These are phyloP conservation scores for Metschnikowia rubicola DNA, from an alignment of 805 yeast species.

Conservation along the genomic window DNA sequence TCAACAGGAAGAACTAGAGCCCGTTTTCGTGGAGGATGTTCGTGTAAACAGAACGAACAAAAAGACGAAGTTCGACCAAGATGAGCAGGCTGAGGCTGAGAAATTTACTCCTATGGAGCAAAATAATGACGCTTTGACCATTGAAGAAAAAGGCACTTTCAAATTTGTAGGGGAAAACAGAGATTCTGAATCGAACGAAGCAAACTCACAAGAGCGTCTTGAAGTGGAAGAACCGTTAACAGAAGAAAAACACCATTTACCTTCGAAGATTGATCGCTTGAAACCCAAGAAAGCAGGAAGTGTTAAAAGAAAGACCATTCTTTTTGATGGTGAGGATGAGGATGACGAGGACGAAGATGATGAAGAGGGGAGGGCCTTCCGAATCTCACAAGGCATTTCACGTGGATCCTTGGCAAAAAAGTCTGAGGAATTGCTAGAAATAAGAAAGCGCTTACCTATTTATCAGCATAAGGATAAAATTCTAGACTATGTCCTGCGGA, in stretches of 20 bases:
- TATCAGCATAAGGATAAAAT: conserved; percentile 67
- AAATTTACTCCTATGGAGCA: too few species aligned
- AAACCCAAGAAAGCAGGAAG: too few species aligned
- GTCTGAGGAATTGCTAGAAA: conserved; percentile 43
- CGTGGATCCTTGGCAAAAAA: conserved; percentile 25
- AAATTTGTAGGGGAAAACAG: too few species aligned
- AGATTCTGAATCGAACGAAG: neutral
- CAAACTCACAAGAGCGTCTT: neutral
- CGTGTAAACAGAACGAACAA: conserved; percentile 21
- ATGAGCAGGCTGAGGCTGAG: neutral
- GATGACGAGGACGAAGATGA: conserved; percentile 35
- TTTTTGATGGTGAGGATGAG: conserved; percentile 35
- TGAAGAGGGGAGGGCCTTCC: conserved; percentile 12
- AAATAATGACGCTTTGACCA: too few species aligned
- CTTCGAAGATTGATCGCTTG: too few species aligned
- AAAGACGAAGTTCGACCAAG: conserved; percentile 23
- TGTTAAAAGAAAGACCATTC: conserved; percentile 21
- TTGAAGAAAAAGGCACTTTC: too few species aligned
- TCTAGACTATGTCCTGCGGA: conserved; percentile 47
- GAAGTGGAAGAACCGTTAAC: neutral
- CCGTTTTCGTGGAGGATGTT: conserved; percentile 9
- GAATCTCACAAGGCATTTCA: conserved; percentile 2
- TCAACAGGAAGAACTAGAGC: conserved; percentile 4
- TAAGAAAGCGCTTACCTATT: conserved; percentile 68
- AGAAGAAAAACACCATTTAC: too few species aligned